These are phyloP conservation scores for Melampsora occidentalis DNA, from an alignment of 1,284 basidiomycete species.

Conservation along the genomic window DNA sequence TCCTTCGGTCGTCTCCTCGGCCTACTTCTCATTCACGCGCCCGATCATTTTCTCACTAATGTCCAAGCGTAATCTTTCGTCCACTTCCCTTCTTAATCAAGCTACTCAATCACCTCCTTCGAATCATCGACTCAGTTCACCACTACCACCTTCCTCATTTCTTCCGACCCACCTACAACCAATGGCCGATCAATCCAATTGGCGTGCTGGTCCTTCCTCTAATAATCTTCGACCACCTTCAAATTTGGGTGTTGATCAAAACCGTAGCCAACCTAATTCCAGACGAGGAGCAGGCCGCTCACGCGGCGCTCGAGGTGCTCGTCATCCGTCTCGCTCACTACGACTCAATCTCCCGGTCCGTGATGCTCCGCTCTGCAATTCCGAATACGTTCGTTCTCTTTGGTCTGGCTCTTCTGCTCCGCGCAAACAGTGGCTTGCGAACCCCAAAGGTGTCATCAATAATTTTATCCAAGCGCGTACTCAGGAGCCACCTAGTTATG, in stretches of 20 bases:
- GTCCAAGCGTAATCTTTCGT: neutral
- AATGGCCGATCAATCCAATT: conserved; percentile 2
- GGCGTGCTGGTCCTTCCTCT: neutral
- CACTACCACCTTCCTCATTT: neutral
- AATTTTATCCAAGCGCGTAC: conserved; percentile 25
- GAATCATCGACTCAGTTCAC: conserved; percentile 4
- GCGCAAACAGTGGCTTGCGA: conserved; percentile 33
- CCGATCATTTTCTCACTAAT: neutral
- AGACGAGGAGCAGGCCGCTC: neutral
- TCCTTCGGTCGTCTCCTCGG: neutral
- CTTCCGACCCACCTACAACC: neutral
- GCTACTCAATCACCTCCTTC: conserved; percentile 4
- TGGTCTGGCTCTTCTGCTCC: conserved; percentile 24
- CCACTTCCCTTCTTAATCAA: neutral
- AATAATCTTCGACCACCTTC: neutral
- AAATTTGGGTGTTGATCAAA: neutral
- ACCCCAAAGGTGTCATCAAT: conserved; percentile 41
- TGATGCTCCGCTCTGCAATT: conserved; percentile 21
- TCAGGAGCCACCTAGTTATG: conserved; percentile 29
- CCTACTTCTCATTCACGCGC: neutral
- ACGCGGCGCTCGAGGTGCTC: neutral
- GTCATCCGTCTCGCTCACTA: neutral
- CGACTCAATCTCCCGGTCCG: conserved; percentile 24
- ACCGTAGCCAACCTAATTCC: neutral
- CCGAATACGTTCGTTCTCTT: neutral